Percentiles rank a stretch among this genome's conserved stretches.
phyloP scores from a whole-genome alignment of 345 rosid species.

The Euphorbia pulcherrima region DNA sequence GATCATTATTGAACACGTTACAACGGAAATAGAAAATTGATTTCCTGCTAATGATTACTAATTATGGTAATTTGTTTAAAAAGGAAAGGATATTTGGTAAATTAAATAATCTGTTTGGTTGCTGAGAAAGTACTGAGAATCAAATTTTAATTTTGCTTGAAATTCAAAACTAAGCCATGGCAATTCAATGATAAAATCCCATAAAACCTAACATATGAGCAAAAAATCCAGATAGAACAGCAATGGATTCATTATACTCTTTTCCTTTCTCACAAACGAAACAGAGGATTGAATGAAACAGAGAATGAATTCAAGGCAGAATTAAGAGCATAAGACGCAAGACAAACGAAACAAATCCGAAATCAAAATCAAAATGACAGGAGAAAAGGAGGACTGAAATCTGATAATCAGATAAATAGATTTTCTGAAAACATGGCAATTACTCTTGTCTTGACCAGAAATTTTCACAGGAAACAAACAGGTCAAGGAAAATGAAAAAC shows the following conservation, averaged over 20 bases:
- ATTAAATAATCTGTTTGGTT: constrained; percentile 10
- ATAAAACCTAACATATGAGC: too few relatives aligned
- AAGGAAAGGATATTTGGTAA: neutral
- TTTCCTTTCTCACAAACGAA: neutral
- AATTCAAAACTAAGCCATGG: neutral
- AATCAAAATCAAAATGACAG: neutral
- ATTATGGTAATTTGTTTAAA: neutral
- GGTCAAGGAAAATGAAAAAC: neutral
- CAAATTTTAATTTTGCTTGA: neutral
- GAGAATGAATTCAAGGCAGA: too few relatives aligned
- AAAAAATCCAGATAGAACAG: neutral
- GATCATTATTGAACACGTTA: constrained; percentile 15
- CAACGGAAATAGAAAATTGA: neutral
- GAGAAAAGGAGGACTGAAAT: too few relatives aligned
- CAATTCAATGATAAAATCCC: too few relatives aligned
- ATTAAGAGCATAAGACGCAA: too few relatives aligned
- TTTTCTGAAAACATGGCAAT: neutral
- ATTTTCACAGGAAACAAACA: constrained; percentile 23
- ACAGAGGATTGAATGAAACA: neutral
- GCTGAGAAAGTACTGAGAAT: neutral
- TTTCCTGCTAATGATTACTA: neutral
- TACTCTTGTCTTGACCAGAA: neutral
- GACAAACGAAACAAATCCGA: neutral
- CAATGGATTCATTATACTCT: neutral
- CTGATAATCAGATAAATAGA: too few relatives aligned